A percentile compares a stretch with the other conserved stretches of the same genome.
Evolutionary conservation across 768 basidiomycete genomes (phyloP).

Genomic region (Mycena polygramma): DNA sequence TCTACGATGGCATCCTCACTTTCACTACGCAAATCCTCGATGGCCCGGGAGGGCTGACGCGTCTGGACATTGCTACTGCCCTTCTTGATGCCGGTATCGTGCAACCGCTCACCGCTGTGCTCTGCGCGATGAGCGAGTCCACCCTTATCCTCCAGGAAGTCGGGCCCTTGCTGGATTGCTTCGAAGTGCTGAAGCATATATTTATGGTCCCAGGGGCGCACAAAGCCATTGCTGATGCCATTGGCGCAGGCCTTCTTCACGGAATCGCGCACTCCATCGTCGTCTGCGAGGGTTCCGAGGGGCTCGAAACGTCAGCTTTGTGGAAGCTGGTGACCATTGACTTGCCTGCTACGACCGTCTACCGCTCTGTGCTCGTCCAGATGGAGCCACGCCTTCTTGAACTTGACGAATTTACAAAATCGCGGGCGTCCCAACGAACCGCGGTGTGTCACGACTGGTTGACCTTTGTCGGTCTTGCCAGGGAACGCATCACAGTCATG

Average conservation of each 20-base stretch:
- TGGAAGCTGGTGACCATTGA: background rate
- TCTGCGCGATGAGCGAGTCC: background rate
- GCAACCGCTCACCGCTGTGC: background rate
- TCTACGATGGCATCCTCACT: background rate
- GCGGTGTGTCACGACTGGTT: background rate
- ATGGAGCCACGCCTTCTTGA: background rate
- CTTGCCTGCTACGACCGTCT: background rate
- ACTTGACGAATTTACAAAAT: background rate
- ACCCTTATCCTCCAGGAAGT: background rate
- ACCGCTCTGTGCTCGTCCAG: background rate
- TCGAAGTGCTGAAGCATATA: no score
- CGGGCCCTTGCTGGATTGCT: background rate
- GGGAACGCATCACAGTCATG: background rate
- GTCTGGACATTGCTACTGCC: background rate
- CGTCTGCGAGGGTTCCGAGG: background rate
- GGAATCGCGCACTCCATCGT: background rate
- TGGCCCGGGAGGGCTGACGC: background rate
- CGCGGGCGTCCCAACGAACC: background rate
- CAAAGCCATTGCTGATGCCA: background rate
- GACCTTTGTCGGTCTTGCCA: background rate
- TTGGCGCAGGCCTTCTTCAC: background rate
- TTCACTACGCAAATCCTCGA: background rate
- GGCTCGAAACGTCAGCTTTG: background rate
- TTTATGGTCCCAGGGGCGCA: background rate
- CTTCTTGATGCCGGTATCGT: background rate